Percentiles rank a stretch among this genome's conserved stretches.
phyloP scores from a whole-genome alignment of 768 basidiomycete species.

The Collybia mongolica region DNA sequence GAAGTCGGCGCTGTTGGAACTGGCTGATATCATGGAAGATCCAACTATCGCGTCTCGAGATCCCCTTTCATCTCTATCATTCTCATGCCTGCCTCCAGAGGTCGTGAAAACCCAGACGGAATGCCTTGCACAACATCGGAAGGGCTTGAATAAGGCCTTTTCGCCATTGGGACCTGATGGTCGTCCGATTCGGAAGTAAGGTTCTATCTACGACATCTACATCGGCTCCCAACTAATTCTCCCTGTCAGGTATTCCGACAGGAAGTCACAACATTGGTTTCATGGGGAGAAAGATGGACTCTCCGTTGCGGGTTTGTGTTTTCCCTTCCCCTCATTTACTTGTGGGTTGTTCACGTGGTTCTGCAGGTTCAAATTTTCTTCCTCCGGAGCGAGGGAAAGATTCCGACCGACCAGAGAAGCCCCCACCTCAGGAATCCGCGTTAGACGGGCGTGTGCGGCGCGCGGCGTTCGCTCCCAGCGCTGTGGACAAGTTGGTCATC shows the following conservation, averaged over 20 bases:
- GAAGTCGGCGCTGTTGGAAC: constrained; percentile 46
- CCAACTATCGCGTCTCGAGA: constrained; percentile 46
- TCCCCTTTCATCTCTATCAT: constrained; percentile 64
- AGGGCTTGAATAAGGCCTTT: constrained; percentile 45
- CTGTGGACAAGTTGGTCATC: constrained; percentile 48
- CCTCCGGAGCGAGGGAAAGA: constrained; percentile 14
- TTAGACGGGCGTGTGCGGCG: constrained; percentile 40
- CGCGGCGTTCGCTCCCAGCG: constrained; percentile 30
- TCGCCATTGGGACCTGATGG: constrained; percentile 59
- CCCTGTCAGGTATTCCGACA: constrained; percentile 54
- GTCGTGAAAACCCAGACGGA: constrained; percentile 51
- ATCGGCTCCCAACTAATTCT: constrained; percentile 2
- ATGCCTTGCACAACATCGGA: constrained; percentile 42
- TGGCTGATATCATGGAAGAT: constrained; percentile 52
- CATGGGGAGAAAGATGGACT: constrained; percentile 52
- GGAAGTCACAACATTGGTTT: constrained; percentile 62
- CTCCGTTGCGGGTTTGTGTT: constrained; percentile 49
- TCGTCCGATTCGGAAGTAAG: constrained; percentile 61
- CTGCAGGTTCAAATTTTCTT: constrained; percentile 14
- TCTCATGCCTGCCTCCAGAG: constrained; percentile 59
- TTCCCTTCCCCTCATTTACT: not conserved
- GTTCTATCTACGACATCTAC: constrained; percentile 5
- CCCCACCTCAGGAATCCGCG: constrained; percentile 20
- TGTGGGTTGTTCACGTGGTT: not conserved
- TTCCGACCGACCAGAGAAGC: constrained; percentile 33